phyloP scores from a whole-genome alignment of 768 basidiomycete species.

The Mycena belliarum region DNA sequence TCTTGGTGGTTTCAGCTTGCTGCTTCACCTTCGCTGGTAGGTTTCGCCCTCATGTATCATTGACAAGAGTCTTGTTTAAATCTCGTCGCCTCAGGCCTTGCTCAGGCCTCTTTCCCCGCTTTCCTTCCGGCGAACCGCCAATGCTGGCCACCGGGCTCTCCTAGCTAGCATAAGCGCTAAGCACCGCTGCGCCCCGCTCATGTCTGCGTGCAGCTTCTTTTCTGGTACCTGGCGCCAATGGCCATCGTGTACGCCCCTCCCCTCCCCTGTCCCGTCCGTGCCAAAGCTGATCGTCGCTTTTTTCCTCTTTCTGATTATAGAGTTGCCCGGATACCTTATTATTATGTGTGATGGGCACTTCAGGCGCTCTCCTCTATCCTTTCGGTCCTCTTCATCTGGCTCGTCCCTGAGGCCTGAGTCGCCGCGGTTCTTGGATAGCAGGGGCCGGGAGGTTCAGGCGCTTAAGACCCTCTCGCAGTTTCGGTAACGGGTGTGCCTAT shows the following conservation, averaged over 20 bases:
- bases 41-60: conserved; percentile 9
- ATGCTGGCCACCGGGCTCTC: no score
- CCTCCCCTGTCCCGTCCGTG: no score
- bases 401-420: conserved; percentile 82
- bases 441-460: conserved; percentile 70
- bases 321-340: conserved; percentile 83
- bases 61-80: no score
- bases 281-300: no score
- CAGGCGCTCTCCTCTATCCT: conserved; percentile 70
- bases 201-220: no score
- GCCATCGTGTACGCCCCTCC: no score
- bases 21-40: conserved; percentile 67
- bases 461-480: conserved; percentile 72
- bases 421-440: conserved; percentile 79
- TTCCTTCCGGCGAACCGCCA: no score
- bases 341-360: conserved; percentile 77
- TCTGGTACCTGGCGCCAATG: no score
- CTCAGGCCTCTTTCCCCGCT: no score
- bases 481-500: conserved; percentile 57
- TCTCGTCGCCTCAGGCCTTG: neutral
- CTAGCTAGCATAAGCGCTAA: no score
- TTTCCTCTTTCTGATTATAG: no score
- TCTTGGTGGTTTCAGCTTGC: conserved; percentile 76
- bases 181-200: no score
- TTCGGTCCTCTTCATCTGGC: conserved; percentile 65